Base-by-base conservation (phyloP, 1,284 basidiomycete genomes). In the Cronartium quercuum region DNA sequence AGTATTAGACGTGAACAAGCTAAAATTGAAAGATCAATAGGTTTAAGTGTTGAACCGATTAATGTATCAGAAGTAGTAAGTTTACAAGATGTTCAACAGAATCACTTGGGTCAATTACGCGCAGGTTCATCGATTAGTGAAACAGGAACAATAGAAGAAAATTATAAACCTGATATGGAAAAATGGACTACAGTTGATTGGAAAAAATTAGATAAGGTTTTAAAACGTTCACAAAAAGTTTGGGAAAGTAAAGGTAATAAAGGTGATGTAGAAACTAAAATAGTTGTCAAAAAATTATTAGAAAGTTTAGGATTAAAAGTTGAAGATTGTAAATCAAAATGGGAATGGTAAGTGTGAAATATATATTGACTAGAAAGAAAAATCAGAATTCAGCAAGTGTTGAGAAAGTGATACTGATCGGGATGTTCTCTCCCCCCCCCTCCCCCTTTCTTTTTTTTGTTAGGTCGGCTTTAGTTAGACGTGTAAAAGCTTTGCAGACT, bases 181-280 rank as follows among this genome's bases (percentile, higher is more conserved):
- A 12, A 60, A 10, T 71, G 68, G 68, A 57, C 29, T 35, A 29
- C 21, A 47, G 15, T 44, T 7, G 68, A 71, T 71, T 71, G 68
- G 68, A 62, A 64, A 44, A 57, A 63, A n/a, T 62, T 71, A 18
- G 68, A 71, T 47, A 35, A 34, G 63, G 68, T 63, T 42, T 71
- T 7, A 71, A 51, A 35, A 71, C 35, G 37, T 61, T 35, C 57
- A 18, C 66, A 57, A 9, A n/a, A n/a, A n/a, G n/a, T n/a, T n/a
- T n/a, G n/a, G n/a, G n/a, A n/a, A 55, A 55, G n/a, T 55, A 55
- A 55, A 21, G 47, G 41, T 29, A 34, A 24, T 40, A 37, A n/a
- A 9, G 29, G n/a, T 38, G 1, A n/a, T 13, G 42, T 71, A 10
- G 12, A 71, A 18, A 42, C 68, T 38, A 38, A 44, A 12, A 34